phyloP scores from a whole-genome alignment of 306 rosid genomes.

The Trifolium subterraneum region DNA sequence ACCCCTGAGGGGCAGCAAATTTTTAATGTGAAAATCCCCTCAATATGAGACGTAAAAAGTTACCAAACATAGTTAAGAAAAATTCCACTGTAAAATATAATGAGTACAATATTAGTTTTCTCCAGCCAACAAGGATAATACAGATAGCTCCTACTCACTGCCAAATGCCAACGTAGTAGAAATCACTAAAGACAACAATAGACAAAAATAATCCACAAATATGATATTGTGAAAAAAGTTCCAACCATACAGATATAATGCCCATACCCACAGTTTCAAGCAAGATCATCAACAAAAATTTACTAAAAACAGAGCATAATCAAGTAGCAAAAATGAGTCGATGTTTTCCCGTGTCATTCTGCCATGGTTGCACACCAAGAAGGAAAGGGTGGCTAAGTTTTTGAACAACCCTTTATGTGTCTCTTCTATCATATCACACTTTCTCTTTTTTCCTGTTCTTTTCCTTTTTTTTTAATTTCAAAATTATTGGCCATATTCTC shows the following conservation, averaged over 20 bases:
- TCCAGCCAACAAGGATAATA: not conserved
- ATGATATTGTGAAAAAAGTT: not conserved
- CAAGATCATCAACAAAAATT: not conserved
- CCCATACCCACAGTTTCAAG: not conserved
- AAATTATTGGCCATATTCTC: not conserved
- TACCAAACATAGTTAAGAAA: not conserved
- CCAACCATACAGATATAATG: not conserved
- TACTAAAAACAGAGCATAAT: not conserved
- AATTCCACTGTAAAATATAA: not conserved
- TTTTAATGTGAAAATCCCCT: not conserved
- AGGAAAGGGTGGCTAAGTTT: not conserved
- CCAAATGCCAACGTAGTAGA: too few species aligned
- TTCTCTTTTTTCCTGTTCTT: not conserved
- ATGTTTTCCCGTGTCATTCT: too few species aligned
- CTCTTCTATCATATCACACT: not conserved
- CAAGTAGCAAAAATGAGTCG: not conserved
- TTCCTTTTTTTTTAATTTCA: not conserved
- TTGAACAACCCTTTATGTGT: not conserved
- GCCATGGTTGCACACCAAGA: conserved; percentile 1
- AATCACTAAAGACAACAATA: too few species aligned
- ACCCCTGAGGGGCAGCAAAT: not conserved
- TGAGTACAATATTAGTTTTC: not conserved
- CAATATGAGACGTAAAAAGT: not conserved
- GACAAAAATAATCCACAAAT: not conserved
- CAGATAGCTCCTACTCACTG: not conserved